Conservation (phyloP, 805 yeast species). For the Candida michaelii region DNA sequence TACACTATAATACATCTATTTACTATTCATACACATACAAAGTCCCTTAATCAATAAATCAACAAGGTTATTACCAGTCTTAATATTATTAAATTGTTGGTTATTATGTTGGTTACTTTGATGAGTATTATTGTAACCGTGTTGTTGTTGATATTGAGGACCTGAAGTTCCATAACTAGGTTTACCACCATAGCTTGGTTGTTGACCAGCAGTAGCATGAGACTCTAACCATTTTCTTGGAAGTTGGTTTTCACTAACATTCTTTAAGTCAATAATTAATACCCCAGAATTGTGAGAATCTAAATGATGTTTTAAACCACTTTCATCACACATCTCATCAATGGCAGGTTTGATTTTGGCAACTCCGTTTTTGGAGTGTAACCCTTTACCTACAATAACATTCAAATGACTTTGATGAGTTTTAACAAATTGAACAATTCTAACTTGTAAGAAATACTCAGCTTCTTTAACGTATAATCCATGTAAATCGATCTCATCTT, state of each 20-base stretch:
- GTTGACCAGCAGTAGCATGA: constrained; percentile 12
- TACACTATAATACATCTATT: too few relatives aligned
- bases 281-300: constrained; percentile 82
- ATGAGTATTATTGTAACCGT: constrained; percentile 1
- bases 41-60: constrained; percentile 30
- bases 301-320: constrained; percentile 56
- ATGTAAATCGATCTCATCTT: constrained; percentile 88
- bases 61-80: constrained; percentile 29
- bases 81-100: constrained; percentile 21
- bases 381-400: constrained; percentile 92
- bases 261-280: constrained; percentile 59
- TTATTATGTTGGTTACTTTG: constrained; percentile 13
- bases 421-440: constrained; percentile 66
- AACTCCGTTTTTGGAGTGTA: constrained; percentile 77
- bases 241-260: constrained; percentile 25
- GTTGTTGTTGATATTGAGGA: constrained; percentile 21
- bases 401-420: constrained; percentile 60
- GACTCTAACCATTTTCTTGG: constrained; percentile 32
- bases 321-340: constrained; percentile 70
- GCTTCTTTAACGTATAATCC: constrained; percentile 92
- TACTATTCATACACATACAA: constrained; percentile 33
- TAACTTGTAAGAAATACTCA: constrained; percentile 65
- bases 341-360: constrained; percentile 91
- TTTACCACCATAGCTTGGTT: neutral
- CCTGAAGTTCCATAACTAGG: constrained; percentile 19